Conservation (phyloP, 441 rosid genomes). For the Euphorbia celastroides region DNA sequence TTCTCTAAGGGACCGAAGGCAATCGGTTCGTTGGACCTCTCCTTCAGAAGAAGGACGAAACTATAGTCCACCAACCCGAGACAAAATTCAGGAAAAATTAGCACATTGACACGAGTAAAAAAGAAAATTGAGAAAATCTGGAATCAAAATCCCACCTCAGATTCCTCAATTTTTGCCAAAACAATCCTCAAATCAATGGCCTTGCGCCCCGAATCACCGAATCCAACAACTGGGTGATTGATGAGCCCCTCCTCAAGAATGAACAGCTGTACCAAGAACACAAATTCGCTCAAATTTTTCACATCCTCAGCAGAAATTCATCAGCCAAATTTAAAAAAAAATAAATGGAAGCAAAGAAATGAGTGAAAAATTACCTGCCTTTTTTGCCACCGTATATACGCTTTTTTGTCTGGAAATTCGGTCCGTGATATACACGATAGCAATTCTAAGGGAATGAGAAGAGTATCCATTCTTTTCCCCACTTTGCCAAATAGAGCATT, state of each 20-base stretch:
- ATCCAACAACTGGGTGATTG: conserved; percentile 88
- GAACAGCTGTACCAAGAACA: conserved; percentile 56
- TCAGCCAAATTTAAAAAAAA: neutral
- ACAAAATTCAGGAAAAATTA: conserved; percentile 9
- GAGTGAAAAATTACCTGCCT: conserved; percentile 75
- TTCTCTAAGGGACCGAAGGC: conserved; percentile 84
- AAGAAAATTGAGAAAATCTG: neutral
- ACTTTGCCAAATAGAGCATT: conserved; percentile 83
- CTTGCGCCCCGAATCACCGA: conserved; percentile 87
- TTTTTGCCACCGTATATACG: conserved; percentile 96
- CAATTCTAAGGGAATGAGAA: conserved; percentile 85
- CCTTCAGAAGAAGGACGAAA: conserved; percentile 79
- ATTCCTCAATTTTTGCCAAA: conserved; percentile 92
- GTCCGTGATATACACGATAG: conserved; percentile 86
- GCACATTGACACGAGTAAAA: neutral
- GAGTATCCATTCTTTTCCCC: conserved; percentile 93
- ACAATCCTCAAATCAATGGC: conserved; percentile 73
- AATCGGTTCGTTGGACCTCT: conserved; percentile 92
- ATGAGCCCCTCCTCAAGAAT: conserved; percentile 96
- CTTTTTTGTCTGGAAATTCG: conserved; percentile 95
- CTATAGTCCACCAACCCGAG: conserved; percentile 29
- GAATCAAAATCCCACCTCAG: conserved; percentile 64
- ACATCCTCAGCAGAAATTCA: conserved; percentile 12
- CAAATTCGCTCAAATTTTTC: conserved; percentile 6
- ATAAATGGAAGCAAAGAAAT: neutral